Base-by-base conservation (phyloP, 108 stramenopile genomes). In the Nitzschia sp. region DNA sequence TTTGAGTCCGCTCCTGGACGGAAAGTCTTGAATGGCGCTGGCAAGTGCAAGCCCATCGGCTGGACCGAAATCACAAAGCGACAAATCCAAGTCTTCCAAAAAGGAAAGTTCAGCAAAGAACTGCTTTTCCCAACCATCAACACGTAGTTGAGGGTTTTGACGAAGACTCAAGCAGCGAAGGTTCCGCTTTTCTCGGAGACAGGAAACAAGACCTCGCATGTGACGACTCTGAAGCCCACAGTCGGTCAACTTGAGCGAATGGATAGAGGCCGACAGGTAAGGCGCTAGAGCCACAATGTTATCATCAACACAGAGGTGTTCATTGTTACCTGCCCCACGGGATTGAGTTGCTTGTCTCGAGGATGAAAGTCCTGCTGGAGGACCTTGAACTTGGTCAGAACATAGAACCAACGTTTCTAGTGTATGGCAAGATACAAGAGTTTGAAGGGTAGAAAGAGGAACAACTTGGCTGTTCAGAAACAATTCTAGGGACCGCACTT, bases 51-150 rank as follows among this genome's bases (percentile, higher is more conserved):
- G 12, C 9, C 75, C 75, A 34, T 76, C 75, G 11, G 41, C 15
- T 8, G 54, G 37, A 59, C 62, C 67, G 44, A 76, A 22, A 41
- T 76, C 75, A 51, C 75, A 76, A 24, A 76, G 62, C 3, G 69
- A 70, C 6, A 76, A 29, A 60, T 76, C 75, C 41, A 76, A 39
- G 1, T 20, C 37, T 25, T 69, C 52, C 10, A 73, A 38, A 17
- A 44, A 46, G 10, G 54, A 62, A 22, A 76, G 42, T 29, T 50
- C 22, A 22, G 41, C 24, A 9, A 76, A 20, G 17, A 65, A n/a
- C 17, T 53, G 10, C 11, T 70, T n/a, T 22, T 65, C 41, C 52
- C 63, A 76, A 11, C 69, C 69, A 12, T 53, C 61, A n/a, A 52
- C 37, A 26, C 20, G 8, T 50, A 76, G 53, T 20, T 29, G 6